Percentiles rank a stretch among this genome's conserved stretches.
Evolutionary conservation across 1,284 basidiomycete species (phyloP).

Genomic region (Violaceomyces palustris): DNA sequence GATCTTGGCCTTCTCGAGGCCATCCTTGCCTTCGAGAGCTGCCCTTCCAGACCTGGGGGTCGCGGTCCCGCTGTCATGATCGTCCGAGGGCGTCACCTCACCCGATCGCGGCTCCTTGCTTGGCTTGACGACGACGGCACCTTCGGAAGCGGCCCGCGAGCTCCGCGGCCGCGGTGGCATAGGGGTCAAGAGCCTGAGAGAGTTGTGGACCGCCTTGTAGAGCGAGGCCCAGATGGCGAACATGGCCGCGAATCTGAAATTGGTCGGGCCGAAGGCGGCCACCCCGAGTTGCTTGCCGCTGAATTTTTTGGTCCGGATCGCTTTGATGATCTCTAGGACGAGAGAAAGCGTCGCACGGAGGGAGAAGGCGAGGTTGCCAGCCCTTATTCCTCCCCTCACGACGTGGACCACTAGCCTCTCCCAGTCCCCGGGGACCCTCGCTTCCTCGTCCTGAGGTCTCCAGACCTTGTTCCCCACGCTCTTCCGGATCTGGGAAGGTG

Average conservation of each 20-base stretch:
- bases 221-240: conserved; percentile 46
- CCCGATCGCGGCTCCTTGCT: not conserved
- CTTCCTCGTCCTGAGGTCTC: conserved; percentile 48
- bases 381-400: conserved; percentile 39
- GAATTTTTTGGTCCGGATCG: conserved; percentile 32
- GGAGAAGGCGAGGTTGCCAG: conserved; percentile 44
- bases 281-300: conserved; percentile 16
- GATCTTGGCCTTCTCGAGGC: conserved; percentile 25
- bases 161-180: conserved; percentile 11
- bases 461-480: conserved; percentile 46
- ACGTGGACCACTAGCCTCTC: conserved; percentile 48
- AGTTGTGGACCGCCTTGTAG: conserved; percentile 49
- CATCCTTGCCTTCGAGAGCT: conserved; percentile 31
- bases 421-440: conserved; percentile 45
- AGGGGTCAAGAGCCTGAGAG: conserved; percentile 44
- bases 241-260: conserved; percentile 45
- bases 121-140: conserved; percentile 1
- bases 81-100: too few relatives aligned
- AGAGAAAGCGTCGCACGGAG: conserved; percentile 38
- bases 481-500: conserved; percentile 35
- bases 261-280: conserved; percentile 33
- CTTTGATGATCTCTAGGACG: conserved; percentile 42
- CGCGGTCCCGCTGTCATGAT: conserved; percentile 20
- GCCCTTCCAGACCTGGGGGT: conserved; percentile 33
- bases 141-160: too few relatives aligned